A percentile compares a stretch with the other conserved stretches of the same genome.
phyloP scores from a whole-genome alignment of 345 rosid genomes.

The Eucalyptus cloeziana region DNA sequence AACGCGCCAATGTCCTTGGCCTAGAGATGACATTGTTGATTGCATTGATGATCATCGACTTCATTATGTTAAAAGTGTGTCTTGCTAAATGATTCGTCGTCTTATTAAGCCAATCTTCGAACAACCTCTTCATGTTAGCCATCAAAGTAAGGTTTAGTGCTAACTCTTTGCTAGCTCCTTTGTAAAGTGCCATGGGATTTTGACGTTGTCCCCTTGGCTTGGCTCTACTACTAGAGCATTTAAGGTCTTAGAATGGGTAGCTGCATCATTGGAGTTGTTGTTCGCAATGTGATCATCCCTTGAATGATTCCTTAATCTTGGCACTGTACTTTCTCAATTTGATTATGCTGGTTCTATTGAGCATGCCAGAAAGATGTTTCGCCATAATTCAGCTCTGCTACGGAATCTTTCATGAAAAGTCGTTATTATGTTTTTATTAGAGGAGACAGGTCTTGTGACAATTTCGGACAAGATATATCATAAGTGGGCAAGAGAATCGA shows the following conservation, averaged over 20 bases:
- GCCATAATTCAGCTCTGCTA: accelerated
- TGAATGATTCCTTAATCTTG: background rate
- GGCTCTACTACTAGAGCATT: background rate
- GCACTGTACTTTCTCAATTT: background rate
- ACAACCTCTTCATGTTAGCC: background rate
- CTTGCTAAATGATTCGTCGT: background rate
- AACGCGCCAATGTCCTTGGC: background rate
- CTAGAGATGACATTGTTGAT: background rate
- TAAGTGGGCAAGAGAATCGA: background rate
- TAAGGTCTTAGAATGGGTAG: background rate
- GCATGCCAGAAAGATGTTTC: accelerated
- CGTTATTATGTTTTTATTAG: background rate
- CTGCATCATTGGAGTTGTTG: background rate
- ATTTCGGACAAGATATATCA: background rate
- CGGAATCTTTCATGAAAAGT: too few species aligned
- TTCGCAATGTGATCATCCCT: background rate
- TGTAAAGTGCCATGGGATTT: background rate
- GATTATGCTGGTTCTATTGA: background rate
- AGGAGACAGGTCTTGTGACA: background rate
- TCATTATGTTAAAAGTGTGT: background rate
- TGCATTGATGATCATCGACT: background rate
- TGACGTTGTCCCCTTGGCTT: background rate
- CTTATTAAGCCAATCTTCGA: background rate
- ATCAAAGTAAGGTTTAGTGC: background rate
- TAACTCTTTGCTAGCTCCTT: background rate